phyloP scores from a whole-genome alignment of 345 rosid genomes.

The Syzygium aqueum region DNA sequence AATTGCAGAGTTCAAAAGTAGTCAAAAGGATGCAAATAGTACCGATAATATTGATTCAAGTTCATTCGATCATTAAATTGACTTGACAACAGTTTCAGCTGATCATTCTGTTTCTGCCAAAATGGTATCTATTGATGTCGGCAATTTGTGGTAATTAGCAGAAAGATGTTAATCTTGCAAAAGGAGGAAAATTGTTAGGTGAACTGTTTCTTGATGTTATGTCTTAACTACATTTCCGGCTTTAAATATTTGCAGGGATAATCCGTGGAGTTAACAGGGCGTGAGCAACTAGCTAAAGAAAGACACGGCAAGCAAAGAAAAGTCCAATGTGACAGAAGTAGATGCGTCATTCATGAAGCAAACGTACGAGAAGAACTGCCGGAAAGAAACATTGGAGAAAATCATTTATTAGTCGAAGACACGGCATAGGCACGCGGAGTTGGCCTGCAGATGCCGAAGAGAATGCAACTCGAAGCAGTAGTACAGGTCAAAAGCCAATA shows the following conservation, averaged over 20 bases:
- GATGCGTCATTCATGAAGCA: neutral
- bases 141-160: neutral
- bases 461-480: neutral
- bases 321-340: neutral
- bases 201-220: neutral
- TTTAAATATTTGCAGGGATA: neutral
- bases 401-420: neutral
- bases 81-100: neutral
- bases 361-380: neutral
- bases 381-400: neutral
- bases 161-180: neutral
- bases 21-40: neutral
- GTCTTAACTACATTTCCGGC: neutral
- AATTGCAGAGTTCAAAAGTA: neutral
- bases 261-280: neutral
- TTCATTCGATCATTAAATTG: neutral
- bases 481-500: neutral
- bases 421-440: neutral
- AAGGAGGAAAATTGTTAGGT: neutral
- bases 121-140: neutral
- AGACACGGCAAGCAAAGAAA: neutral
- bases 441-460: neutral
- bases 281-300: neutral
- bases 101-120: neutral
- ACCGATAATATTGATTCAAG: neutral